phyloP scores from a whole-genome alignment of 495 filamentous ascomycete genomes.

The Neurospora hispaniola region DNA sequence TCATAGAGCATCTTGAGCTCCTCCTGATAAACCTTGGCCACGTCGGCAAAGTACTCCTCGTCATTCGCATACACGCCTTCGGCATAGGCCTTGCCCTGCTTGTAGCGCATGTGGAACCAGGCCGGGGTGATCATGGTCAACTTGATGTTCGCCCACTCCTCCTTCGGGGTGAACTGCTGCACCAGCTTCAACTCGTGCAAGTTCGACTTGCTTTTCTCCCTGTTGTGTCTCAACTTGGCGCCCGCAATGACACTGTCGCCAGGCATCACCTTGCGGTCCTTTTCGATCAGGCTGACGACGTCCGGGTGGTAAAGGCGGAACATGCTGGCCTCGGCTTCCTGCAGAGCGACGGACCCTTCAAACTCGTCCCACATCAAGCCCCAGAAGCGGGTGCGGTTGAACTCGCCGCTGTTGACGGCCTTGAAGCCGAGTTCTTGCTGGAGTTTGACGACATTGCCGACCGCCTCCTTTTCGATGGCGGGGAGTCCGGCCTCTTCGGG shows the following conservation, averaged over 20 bases:
- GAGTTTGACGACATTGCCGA: conserved; percentile 53
- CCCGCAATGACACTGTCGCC: conserved; percentile 65
- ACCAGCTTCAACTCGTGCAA: conserved; percentile 59
- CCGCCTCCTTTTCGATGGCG: conserved; percentile 52
- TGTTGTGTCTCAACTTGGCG: conserved; percentile 58
- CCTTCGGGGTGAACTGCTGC: conserved; percentile 47
- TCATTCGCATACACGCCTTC: conserved; percentile 54
- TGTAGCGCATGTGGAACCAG: conserved; percentile 64
- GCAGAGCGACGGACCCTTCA: conserved; percentile 51
- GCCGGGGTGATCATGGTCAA: conserved; percentile 63
- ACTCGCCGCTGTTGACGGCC: conserved; percentile 68
- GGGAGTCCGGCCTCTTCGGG: conserved; percentile 41
- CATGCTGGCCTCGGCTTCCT: conserved; percentile 56
- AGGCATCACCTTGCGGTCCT: conserved; percentile 53
- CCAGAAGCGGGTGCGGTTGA: conserved; percentile 51
- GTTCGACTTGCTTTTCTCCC: conserved; percentile 52
- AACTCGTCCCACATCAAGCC: conserved; percentile 69
- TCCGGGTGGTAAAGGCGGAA: conserved; percentile 72
- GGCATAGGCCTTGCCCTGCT: conserved; percentile 57
- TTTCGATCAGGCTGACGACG: conserved; percentile 57
- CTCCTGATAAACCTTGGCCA: conserved; percentile 60
- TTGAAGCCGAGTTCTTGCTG: conserved; percentile 59
- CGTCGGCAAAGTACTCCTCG: conserved; percentile 63
- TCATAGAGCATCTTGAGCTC: conserved; percentile 57
- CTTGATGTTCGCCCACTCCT: conserved; percentile 55